Evolutionary conservation across 495 filamentous ascomycete species (phyloP).

Genomic region (Physcia stellaris): DNA sequence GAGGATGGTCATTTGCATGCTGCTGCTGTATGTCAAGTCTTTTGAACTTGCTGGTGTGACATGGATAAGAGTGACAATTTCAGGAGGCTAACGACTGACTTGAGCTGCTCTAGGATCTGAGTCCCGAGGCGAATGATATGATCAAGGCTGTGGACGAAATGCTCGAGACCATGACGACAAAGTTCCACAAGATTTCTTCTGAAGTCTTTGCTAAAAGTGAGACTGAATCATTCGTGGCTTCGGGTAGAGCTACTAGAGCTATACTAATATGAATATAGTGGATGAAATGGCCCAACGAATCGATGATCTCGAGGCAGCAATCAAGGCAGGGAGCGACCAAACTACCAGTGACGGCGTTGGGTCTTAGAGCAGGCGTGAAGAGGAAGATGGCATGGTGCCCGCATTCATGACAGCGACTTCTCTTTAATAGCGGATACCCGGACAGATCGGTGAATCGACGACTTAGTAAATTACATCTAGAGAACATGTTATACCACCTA

Average conservation of each 20-base stretch:
- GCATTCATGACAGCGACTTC: too few species aligned
- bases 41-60: not conserved
- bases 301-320: slow-evolving; percentile 70
- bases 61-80: not conserved
- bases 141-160: slow-evolving; percentile 72
- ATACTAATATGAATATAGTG: slow-evolving; percentile 38
- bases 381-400: too few species aligned
- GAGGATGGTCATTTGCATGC: slow-evolving; percentile 8
- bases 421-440: too few species aligned
- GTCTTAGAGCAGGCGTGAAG: too few species aligned
- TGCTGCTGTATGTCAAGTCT: not conserved
- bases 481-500: too few species aligned
- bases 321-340: slow-evolving; percentile 40
- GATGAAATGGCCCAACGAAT: slow-evolving; percentile 89
- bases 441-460: too few species aligned
- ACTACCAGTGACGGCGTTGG: too few species aligned
- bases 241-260: not conserved
- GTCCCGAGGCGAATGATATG: slow-evolving; percentile 51
- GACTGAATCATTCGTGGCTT: slow-evolving; percentile 17
- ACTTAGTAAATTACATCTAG: too few species aligned
- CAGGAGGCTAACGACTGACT: slow-evolving; percentile 13
- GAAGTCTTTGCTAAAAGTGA: slow-evolving; percentile 83
- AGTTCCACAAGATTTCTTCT: slow-evolving; percentile 65
- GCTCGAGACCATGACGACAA: slow-evolving; percentile 66
- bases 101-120: too few species aligned